Evolutionary conservation across 2,329 filamentous ascomycete species (phyloP).

Genomic region (Drechslerella dactyloides): DNA sequence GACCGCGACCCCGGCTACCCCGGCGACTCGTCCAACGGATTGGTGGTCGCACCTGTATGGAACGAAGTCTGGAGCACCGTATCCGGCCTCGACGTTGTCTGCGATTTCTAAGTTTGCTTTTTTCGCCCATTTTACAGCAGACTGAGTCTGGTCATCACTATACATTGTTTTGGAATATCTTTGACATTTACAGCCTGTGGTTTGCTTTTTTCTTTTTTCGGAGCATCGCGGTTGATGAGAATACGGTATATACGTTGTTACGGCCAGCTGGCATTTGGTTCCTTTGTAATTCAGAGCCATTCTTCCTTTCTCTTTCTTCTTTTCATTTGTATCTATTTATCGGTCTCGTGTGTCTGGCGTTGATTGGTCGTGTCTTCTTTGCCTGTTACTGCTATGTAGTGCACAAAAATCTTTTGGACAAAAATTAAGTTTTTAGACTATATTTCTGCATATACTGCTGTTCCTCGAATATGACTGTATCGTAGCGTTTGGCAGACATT

Average conservation of each 20-base stretch:
- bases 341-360: not conserved
- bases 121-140: not conserved
- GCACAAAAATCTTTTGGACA: not conserved
- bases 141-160: not conserved
- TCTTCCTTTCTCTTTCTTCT: constrained; percentile 18
- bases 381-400: constrained; percentile 3
- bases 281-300: not conserved
- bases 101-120: constrained; percentile 34
- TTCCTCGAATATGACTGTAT: too few relatives aligned
- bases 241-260: constrained; percentile 1
- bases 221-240: constrained; percentile 1
- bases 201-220: not conserved
- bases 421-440: constrained; percentile 9
- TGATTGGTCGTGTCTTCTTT: constrained; percentile 1
- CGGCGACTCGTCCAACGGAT: constrained; percentile 24
- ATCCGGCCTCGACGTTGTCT: constrained; percentile 42
- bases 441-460: constrained; percentile 13
- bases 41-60: constrained; percentile 45
- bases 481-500: too few relatives aligned
- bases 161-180: not conserved
- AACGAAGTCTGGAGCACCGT: constrained; percentile 35
- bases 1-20: constrained; percentile 12
- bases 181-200: not conserved
- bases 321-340: constrained; percentile 19
- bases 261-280: not conserved